Base-by-base conservation (phyloP, 768 basidiomycete genomes). In the Xanthoconium purpureum region DNA sequence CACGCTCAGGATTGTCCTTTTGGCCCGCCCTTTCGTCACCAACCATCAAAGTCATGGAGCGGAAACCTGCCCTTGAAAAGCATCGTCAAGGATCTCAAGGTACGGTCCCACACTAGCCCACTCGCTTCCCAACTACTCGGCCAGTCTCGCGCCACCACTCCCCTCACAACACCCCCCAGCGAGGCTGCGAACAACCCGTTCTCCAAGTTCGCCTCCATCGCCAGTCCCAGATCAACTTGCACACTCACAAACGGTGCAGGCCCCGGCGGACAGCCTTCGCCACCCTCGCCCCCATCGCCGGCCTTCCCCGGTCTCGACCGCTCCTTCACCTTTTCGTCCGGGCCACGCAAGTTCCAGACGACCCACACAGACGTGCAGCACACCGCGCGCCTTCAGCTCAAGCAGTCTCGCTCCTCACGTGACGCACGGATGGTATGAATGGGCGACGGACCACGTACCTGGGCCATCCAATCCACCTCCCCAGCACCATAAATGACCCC, bases 11-110 rank as follows among this genome's bases (percentile, higher is more conserved):
- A 61, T 10, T 14, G 47, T 17, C 35, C 48, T 54, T 71, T 55
- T 3, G 57, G 35, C 35, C 46, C 55, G 29, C 52, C 63, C 10
- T 61, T 61, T 50, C 63, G 55, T 7, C 66, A 64, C 46, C 54
- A 61, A 18, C 58, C 55, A 1, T 62, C 65, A 8, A 50, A 55
- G 47, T 71, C 64, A 2, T 53, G 59, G n/a, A 61, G 65, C 5
- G 63, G 55, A 36, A 63, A 35, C 35, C 29, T 15, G 0, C 83
- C 83, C 3, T 67, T 87, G 52, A 81, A 75, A 71, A 88, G 88
- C 59, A 91, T 92, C 60, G 87, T 92, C 46, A 89, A 91, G 5
- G 90, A 91, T 71, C 78, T 91, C 52, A 88, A 86, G 77, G 84
- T 83, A 54, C 14, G 71, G n/a, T n/a, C 7, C 36, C 17, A 47